These are phyloP conservation scores for Xylariaceae sp. DNA, from an alignment of 2,329 filamentous ascomycete species.

Conservation along the genomic window DNA sequence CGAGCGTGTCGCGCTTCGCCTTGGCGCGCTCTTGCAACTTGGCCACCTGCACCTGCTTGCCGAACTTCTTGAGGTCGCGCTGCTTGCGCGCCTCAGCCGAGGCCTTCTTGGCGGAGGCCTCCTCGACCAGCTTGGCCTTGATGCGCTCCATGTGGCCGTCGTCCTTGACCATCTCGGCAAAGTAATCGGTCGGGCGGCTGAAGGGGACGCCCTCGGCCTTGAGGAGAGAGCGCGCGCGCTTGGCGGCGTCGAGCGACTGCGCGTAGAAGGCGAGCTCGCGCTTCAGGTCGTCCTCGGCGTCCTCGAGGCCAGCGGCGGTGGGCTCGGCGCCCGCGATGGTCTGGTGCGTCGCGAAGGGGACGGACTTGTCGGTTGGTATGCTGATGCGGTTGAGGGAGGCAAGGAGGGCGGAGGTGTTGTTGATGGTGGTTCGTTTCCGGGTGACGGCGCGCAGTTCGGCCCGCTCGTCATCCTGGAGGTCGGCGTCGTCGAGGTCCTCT, in stretches of 20 bases:
- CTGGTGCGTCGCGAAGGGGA: constrained; percentile 81
- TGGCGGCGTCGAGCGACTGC: constrained; percentile 77
- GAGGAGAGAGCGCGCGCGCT: constrained; percentile 66
- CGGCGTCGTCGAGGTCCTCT: constrained; percentile 83
- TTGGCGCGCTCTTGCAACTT: constrained; percentile 93
- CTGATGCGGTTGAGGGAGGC: constrained; percentile 75
- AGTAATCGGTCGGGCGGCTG: constrained; percentile 87
- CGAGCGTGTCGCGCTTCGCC: constrained; percentile 86
- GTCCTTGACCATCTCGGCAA: constrained; percentile 98
- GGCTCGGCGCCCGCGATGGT: constrained; percentile 57
- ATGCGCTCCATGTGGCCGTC: constrained; percentile 98
- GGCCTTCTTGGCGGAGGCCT: constrained; percentile 89
- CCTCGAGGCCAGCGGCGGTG: constrained; percentile 71
- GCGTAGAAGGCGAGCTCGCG: constrained; percentile 92
- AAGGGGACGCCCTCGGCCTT: constrained; percentile 82
- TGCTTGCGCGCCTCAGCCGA: constrained; percentile 85
- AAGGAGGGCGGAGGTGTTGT: constrained; percentile 86
- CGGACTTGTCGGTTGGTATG: constrained; percentile 60
- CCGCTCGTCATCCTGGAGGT: constrained; percentile 59
- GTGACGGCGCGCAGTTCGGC: not conserved
- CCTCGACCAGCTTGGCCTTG: constrained; percentile 87
- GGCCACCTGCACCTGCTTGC: constrained; percentile 94
- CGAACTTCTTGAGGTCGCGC: constrained; percentile 97
- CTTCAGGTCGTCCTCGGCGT: constrained; percentile 86
- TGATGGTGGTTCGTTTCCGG: constrained; percentile 61